These are phyloP conservation scores for Cytospora schulzeri DNA, from an alignment of 2,329 filamentous ascomycete species.

Conservation along the genomic window DNA sequence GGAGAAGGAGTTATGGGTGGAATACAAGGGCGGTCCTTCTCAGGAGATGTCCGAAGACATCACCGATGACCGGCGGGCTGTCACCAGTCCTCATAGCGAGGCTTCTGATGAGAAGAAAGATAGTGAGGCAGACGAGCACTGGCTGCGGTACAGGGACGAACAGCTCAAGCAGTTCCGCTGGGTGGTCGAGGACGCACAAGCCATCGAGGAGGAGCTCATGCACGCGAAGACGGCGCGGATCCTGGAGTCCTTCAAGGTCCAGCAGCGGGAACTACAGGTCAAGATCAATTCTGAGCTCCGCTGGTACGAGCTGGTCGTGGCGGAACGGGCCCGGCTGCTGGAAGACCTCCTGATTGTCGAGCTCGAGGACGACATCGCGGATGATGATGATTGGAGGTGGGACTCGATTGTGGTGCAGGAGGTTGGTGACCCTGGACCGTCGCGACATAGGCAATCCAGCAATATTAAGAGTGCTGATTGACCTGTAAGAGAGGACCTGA, in stretches of 20 bases:
- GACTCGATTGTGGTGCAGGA: constrained; percentile 20
- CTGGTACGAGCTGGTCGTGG: constrained; percentile 50
- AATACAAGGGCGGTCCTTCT: constrained; percentile 41
- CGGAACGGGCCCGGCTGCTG: constrained; percentile 48
- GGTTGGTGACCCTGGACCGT: constrained; percentile 13
- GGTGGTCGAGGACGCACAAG: constrained; percentile 43
- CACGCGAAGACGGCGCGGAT: constrained; percentile 41
- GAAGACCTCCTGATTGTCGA: constrained; percentile 45
- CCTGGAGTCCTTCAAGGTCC: constrained; percentile 33
- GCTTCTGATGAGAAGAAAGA: constrained; percentile 41
- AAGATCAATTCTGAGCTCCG: constrained; percentile 46
- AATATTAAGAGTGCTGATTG: not conserved
- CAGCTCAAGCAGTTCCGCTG: constrained; percentile 43
- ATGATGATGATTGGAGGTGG: constrained; percentile 25
- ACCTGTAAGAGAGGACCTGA: no score
- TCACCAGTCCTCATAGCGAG: constrained; percentile 40
- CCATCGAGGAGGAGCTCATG: constrained; percentile 46
- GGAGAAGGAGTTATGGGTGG: constrained; percentile 41
- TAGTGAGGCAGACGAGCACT: constrained; percentile 36
- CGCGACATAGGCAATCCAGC: constrained; percentile 10
- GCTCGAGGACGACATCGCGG: constrained; percentile 40
- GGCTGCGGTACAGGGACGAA: constrained; percentile 34
- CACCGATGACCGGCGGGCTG: not conserved
- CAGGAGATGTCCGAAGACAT: not conserved
- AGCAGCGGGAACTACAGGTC: constrained; percentile 37